A percentile compares a stretch with the other conserved stretches of the same genome.
These are phyloP conservation scores for Fusarium sp. DNA, from an alignment of 2,329 filamentous ascomycete genomes.

Conservation along the genomic window DNA sequence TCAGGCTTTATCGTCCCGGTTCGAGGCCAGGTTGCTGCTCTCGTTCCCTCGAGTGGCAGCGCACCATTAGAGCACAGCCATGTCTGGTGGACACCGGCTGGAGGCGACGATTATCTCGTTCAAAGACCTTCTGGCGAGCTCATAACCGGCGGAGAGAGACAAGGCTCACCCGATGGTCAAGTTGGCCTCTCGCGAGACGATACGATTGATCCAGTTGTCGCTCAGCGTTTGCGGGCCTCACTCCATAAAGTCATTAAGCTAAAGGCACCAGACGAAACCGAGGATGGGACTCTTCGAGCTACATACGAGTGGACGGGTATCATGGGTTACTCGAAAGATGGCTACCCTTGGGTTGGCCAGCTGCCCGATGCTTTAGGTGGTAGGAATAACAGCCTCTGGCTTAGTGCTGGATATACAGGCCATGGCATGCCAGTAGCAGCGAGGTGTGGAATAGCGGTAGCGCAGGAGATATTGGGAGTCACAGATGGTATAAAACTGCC, in stretches of 20 bases:
- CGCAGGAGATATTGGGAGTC: slow-evolving; percentile 67
- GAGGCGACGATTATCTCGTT: slow-evolving; percentile 78
- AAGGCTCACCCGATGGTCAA: slow-evolving; percentile 61
- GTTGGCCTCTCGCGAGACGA: slow-evolving; percentile 72
- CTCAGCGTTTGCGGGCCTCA: slow-evolving; percentile 66
- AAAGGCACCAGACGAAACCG: slow-evolving; percentile 49
- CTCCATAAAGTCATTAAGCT: slow-evolving; percentile 60
- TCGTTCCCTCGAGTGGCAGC: slow-evolving; percentile 66
- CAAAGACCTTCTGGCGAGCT: slow-evolving; percentile 74
- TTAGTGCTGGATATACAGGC: slow-evolving; percentile 77
- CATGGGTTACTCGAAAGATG: slow-evolving; percentile 81
- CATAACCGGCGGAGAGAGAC: slow-evolving; percentile 78
- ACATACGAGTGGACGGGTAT: slow-evolving; percentile 82
- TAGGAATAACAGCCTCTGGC: slow-evolving; percentile 65
- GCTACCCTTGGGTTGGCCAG: slow-evolving; percentile 76
- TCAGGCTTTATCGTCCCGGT: slow-evolving; percentile 81
- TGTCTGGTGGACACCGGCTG: slow-evolving; percentile 66
- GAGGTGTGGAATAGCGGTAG: slow-evolving; percentile 73
- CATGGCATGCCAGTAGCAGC: slow-evolving; percentile 84
- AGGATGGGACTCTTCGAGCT: slow-evolving; percentile 62
- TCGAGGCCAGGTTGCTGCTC: slow-evolving; percentile 78
- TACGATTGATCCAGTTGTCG: slow-evolving; percentile 67
- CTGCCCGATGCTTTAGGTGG: slow-evolving; percentile 68
- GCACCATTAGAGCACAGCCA: slow-evolving; percentile 69
- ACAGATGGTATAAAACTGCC: slow-evolving; percentile 60